These are phyloP conservation scores for Cyberlindnera americana DNA, from an alignment of 805 yeast species.

Conservation along the genomic window DNA sequence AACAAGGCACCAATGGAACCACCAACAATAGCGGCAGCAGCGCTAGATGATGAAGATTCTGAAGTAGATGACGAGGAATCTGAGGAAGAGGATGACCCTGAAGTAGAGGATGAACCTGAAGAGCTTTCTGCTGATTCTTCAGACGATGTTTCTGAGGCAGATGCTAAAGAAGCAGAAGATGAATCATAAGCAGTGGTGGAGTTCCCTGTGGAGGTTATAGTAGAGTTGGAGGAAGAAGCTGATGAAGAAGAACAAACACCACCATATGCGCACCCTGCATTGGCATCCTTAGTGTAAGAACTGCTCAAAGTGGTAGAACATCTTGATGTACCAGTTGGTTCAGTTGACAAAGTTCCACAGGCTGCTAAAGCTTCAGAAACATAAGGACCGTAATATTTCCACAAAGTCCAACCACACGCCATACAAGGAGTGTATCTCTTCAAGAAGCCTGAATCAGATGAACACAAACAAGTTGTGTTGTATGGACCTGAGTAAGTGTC, in stretches of 20 bases:
- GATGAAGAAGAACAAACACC: conserved; percentile 16
- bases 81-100: neutral
- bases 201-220: neutral
- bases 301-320: conserved; percentile 25
- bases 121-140: conserved; percentile 1
- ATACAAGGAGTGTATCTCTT: conserved; percentile 31
- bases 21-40: conserved; percentile 14
- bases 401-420: conserved; percentile 40
- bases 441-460: conserved; percentile 26
- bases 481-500: conserved; percentile 29
- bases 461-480: conserved; percentile 33
- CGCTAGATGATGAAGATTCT: conserved; percentile 1
- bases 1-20: conserved; percentile 17
- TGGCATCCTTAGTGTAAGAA: conserved; percentile 19
- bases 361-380: conserved; percentile 30
- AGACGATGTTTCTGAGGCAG: too few species aligned
- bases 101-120: conserved; percentile 1
- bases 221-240: conserved; percentile 2
- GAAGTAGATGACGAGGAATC: neutral
- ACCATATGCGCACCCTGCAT: conserved; percentile 17
- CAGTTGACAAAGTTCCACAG: conserved; percentile 29
- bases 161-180: conserved; percentile 9
- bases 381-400: conserved; percentile 34
- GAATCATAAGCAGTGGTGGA: conserved; percentile 14
- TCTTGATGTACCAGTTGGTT: conserved; percentile 36